phyloP scores from a whole-genome alignment of 2,329 filamentous ascomycete genomes.

The Diaporthe australafricana region DNA sequence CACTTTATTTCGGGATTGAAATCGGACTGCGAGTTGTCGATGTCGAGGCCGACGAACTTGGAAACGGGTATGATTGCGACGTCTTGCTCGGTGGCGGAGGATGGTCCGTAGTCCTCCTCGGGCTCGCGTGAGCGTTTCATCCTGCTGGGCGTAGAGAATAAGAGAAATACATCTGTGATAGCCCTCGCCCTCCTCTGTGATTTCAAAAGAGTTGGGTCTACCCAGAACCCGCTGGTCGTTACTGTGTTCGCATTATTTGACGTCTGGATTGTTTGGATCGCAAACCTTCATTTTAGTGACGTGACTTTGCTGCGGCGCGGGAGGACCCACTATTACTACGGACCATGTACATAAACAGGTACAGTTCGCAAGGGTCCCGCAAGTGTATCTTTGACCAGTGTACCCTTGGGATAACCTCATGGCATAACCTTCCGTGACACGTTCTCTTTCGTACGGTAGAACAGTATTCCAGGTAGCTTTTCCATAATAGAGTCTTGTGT shows the following conservation, averaged over 20 bases:
- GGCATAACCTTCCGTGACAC: background rate
- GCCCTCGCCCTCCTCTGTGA: background rate
- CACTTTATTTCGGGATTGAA: conserved; percentile 75
- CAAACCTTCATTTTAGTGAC: conserved; percentile 7
- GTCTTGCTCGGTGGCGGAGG: conserved; percentile 38
- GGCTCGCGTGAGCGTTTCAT: conserved; percentile 75
- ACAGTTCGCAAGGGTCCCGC: background rate
- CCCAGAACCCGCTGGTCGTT: background rate
- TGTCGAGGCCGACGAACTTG: conserved; percentile 73
- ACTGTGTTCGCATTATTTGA: background rate
- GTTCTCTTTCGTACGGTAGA: background rate
- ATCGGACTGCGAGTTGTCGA: conserved; percentile 47
- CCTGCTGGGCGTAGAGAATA: conserved; percentile 39
- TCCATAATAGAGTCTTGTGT: no score
- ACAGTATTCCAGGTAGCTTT: no score
- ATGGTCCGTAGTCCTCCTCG: conserved; percentile 54
- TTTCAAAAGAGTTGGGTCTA: background rate
- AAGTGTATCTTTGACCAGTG: background rate
- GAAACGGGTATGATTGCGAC: conserved; percentile 47
- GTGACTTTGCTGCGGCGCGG: conserved; percentile 8
- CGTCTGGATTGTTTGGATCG: background rate
- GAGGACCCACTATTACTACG: background rate
- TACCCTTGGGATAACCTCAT: background rate
- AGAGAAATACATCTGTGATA: conserved; percentile 17
- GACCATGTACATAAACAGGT: background rate